A percentile compares a stretch with the other conserved stretches of the same genome.
Conservation (phyloP, 2,329 filamentous ascomycete species). For the Coleophoma eucalyptorum region DNA sequence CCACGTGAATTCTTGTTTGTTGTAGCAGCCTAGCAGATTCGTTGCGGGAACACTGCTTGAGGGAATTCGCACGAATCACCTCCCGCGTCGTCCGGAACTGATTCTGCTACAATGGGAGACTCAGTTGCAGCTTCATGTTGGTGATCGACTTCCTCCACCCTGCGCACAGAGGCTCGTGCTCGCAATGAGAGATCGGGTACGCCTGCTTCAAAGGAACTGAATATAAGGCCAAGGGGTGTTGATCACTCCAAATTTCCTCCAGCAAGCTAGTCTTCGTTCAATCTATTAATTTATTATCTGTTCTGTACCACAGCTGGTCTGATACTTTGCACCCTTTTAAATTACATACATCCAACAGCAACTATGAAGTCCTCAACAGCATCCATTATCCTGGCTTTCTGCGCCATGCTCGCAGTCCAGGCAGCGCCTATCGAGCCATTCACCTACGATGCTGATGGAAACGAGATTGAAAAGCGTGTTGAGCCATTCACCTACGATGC, state of each 20-base stretch:
- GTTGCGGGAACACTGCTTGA: too few species aligned
- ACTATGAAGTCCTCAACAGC: slow-evolving; percentile 5
- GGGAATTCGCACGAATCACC: too few species aligned
- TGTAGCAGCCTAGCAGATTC: too few species aligned
- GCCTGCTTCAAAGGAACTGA: background rate
- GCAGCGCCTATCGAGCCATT: slow-evolving; percentile 1
- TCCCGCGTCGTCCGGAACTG: too few species aligned
- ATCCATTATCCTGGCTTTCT: slow-evolving; percentile 8
- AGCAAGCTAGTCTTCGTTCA: background rate
- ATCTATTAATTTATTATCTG: background rate
- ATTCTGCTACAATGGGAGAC: too few species aligned
- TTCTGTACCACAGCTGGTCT: background rate
- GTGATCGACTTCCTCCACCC: too few species aligned
- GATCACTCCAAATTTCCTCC: background rate
- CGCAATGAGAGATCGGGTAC: too few species aligned
- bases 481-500: background rate
- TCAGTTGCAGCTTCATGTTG: too few species aligned
- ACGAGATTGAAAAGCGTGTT: background rate
- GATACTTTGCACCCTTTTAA: background rate
- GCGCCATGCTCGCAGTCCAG: slow-evolving; percentile 3
- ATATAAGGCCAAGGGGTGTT: background rate
- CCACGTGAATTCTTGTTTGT: too few species aligned
- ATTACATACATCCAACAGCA: background rate
- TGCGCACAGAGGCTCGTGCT: too few species aligned
- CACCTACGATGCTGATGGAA: background rate